Evolutionary conservation across 352 stramenopile genomes (phyloP).

Genomic region (Phytopythium sindhum): DNA sequence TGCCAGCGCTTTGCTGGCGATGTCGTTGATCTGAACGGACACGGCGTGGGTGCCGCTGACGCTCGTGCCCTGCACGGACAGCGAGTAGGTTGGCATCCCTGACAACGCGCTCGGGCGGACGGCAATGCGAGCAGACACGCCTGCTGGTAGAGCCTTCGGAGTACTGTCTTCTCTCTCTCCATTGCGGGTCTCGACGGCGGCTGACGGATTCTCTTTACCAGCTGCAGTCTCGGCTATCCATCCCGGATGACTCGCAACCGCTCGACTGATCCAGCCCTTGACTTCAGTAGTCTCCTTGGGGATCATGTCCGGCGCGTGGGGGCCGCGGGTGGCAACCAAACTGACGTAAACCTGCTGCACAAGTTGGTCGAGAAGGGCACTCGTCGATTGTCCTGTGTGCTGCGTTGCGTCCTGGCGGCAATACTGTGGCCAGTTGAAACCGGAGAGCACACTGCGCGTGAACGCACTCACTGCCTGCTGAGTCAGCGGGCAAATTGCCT

Average conservation of each 20-base stretch:
- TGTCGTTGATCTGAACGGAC: background rate
- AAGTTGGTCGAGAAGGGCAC: background rate
- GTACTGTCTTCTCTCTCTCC: background rate
- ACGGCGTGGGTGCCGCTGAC: conserved; percentile 4
- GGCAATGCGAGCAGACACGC: background rate
- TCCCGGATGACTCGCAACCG: background rate
- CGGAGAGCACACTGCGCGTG: conserved; percentile 16
- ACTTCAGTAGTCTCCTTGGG: background rate
- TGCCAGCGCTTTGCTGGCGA: conserved; percentile 2
- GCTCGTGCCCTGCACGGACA: background rate
- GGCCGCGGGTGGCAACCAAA: background rate
- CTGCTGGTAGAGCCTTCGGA: background rate
- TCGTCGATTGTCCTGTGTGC: background rate
- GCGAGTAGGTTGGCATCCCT: background rate
- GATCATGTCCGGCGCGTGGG: background rate
- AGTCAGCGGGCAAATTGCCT: background rate
- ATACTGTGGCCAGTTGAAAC: conserved; percentile 53
- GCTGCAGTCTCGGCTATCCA: background rate
- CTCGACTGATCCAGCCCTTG: background rate
- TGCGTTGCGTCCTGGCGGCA: conserved; percentile 11
- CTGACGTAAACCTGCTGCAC: background rate
- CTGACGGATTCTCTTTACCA: background rate
- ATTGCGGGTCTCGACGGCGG: background rate
- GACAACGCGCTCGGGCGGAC: background rate
- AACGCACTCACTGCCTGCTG: conserved; percentile 10